Base-by-base conservation (phyloP, 805 yeast genomes). In the Teunomyces barrocoloradensis region DNA sequence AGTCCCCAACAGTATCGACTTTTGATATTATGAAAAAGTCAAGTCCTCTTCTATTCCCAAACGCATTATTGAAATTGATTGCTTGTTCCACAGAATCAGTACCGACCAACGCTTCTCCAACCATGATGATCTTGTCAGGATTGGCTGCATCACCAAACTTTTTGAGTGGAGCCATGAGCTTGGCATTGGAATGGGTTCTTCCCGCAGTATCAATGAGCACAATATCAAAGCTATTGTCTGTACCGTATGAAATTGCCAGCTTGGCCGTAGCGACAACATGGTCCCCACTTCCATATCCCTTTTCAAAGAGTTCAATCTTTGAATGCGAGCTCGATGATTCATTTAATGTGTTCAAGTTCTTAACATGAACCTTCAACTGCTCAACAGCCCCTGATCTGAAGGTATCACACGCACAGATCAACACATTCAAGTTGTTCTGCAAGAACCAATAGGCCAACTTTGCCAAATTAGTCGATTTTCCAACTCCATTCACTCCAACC, bases 361-460 rank as follows among this genome's bases (percentile, higher is more conserved):
- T 84, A 2, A 92, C 98, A 68, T 92, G 99, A 1, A 91, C 96
- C 55, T 94, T 82, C 51, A 92, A 74, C 69, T 92, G 99, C 65
- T 92, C 98, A n/a, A 92, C 97, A 0, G 99, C 99, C 44, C 99
- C 99, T 0, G 97, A 89, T 67, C 99, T 79, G 71, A 92, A 92
- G 0, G 99, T 94, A 70, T 92, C 99, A 70, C 98, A 92, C 0
- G 99, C 99, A 18, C 96, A 95, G 57, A 92, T 87, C 44, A 92
- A 74, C 1, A 92, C 96, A 54, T 80, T 82, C 64, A 88, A 77
- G 60, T 92, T 83, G 65, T 94, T 92, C 61, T 94, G 97, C 47
- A 92, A 69, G 44, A 92, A 75, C 99, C 99, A 92, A 65, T 88
- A 92, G 2, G 97, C 98, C 44, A 92, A 71, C 66, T 92, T 92